Conservation (phyloP, 2,329 filamentous ascomycete species). For the Biscogniauxia marginata region DNA sequence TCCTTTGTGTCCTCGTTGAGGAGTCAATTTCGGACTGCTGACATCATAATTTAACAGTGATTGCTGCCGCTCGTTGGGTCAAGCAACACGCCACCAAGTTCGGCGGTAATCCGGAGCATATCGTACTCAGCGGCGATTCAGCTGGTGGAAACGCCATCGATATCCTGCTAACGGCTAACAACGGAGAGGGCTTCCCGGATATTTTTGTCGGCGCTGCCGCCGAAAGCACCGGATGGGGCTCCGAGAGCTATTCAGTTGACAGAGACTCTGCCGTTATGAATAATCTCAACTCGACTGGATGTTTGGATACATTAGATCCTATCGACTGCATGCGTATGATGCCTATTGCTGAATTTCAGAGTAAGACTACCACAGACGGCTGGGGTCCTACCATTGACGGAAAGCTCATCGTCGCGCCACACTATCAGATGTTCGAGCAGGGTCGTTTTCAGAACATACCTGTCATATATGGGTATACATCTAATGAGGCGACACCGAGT, state of each 20-base stretch:
- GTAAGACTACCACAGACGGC: not conserved
- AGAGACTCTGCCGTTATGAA: not conserved
- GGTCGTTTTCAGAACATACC: not conserved
- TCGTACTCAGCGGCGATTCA: slow-evolving; percentile 17
- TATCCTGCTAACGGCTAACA: not conserved
- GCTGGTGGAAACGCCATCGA: slow-evolving; percentile 18
- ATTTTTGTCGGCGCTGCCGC: not conserved
- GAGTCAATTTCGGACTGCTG: not conserved
- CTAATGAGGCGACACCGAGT: not conserved
- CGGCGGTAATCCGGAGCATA: slow-evolving; percentile 4
- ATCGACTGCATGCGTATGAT: not conserved
- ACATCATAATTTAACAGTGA: not conserved
- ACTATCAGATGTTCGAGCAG: not conserved
- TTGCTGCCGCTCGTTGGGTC: not conserved
- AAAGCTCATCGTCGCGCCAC: not conserved
- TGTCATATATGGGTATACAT: not conserved
- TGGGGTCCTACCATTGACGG: not conserved
- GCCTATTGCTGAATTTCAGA: not conserved
- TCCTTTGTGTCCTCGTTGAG: not conserved
- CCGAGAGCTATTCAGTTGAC: not conserved
- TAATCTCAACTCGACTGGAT: not conserved
- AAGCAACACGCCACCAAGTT: not conserved
- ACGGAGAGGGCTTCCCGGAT: not conserved
- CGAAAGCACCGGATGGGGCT: not conserved
- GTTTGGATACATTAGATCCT: not conserved